Conservation (phyloP, 2,329 filamentous ascomycete genomes). For the Talaromyces sp. region DNA sequence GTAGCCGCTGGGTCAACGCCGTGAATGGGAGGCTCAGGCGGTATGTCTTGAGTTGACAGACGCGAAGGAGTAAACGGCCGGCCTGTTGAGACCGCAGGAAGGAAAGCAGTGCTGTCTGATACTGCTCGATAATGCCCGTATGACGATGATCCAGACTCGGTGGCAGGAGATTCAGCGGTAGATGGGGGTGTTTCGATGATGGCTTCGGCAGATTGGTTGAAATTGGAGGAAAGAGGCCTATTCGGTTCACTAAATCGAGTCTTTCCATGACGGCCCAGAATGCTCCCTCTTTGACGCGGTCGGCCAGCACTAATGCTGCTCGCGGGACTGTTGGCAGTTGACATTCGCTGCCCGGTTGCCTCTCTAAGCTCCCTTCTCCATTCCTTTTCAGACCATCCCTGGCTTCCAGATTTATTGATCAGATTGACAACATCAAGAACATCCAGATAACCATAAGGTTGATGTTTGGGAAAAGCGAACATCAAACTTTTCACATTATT, state of each 20-base stretch:
- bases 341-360: constrained; percentile 57
- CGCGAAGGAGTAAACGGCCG: constrained; percentile 14
- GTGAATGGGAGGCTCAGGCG: constrained; percentile 34
- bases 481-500: constrained; percentile 85
- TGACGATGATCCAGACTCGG: neutral
- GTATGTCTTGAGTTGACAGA: constrained; percentile 23
- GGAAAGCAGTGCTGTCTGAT: constrained; percentile 30
- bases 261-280: constrained; percentile 31
- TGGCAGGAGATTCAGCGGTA: neutral
- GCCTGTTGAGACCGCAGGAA: constrained; percentile 9
- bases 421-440: constrained; percentile 76
- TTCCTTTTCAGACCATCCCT: constrained; percentile 74
- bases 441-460: constrained; percentile 85
- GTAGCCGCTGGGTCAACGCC: neutral
- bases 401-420: constrained; percentile 71
- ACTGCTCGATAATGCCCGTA: constrained; percentile 26
- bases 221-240: constrained; percentile 22
- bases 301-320: constrained; percentile 56
- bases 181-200: constrained; percentile 24
- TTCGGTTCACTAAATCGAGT: constrained; percentile 29
- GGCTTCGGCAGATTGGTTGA: constrained; percentile 35
- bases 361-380: constrained; percentile 91
- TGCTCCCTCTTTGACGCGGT: constrained; percentile 33
- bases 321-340: constrained; percentile 36
- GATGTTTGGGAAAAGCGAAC: constrained; percentile 93